These are phyloP conservation scores for Stephanocyclus meneghinianus DNA, from an alignment of 352 stramenopile species.

Conservation along the genomic window DNA sequence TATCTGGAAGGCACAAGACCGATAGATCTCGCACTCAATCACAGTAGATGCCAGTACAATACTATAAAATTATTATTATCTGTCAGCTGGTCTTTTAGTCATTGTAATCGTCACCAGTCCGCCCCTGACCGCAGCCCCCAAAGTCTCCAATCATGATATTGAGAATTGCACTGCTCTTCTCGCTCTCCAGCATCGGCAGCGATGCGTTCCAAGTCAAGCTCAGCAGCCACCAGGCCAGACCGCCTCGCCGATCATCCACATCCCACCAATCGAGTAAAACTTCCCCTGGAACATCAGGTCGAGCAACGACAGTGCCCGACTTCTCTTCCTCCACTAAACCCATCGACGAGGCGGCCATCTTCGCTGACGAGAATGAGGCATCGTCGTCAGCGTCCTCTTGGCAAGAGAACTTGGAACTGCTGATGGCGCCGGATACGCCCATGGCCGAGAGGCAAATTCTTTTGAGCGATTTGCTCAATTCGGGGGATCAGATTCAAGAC, in stretches of 20 bases:
- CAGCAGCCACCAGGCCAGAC: not conserved
- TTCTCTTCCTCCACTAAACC: slow-evolving; percentile 44
- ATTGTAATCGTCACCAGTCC: not conserved
- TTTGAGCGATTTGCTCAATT: slow-evolving; percentile 68
- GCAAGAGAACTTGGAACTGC: slow-evolving; percentile 70
- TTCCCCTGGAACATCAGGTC: not conserved
- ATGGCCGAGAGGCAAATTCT: slow-evolving; percentile 68
- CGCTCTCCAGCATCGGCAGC: not conserved
- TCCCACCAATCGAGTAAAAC: not conserved
- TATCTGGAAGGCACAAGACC: too few species aligned
- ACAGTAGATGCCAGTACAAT: too few species aligned
- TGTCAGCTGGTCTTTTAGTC: too few species aligned
- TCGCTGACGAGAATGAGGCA: slow-evolving; percentile 9
- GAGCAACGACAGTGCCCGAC: slow-evolving; percentile 10
- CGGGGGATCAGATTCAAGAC: slow-evolving; percentile 70
- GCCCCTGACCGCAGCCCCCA: not conserved
- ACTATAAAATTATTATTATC: too few species aligned
- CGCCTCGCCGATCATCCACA: not conserved
- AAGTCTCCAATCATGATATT: slow-evolving; percentile 8
- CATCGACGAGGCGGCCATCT: slow-evolving; percentile 34
- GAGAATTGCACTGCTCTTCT: not conserved
- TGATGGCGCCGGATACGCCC: slow-evolving; percentile 65
- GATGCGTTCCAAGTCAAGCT: slow-evolving; percentile 8
- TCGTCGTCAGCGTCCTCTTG: slow-evolving; percentile 41
- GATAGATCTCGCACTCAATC: too few species aligned